Evolutionary conservation across 2,329 filamentous ascomycete species (phyloP).

Genomic region (Hypoxylon sp.): DNA sequence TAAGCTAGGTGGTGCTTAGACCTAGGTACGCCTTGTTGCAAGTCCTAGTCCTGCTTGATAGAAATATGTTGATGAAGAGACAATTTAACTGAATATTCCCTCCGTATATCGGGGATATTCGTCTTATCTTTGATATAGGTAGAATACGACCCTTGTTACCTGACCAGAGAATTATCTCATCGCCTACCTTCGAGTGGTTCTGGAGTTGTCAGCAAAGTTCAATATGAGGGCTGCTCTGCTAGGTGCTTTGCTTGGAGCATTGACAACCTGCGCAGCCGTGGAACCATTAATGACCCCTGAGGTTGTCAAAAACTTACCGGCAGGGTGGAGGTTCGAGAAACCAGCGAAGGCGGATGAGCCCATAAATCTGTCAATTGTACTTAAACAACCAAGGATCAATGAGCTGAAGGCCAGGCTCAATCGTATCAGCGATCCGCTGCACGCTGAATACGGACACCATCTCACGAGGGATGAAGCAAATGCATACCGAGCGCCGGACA

Average conservation of each 20-base stretch:
- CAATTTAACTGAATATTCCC: conserved; percentile 4
- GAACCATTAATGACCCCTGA: conserved; percentile 27
- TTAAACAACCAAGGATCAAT: conserved; percentile 50
- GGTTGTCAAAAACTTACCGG: conserved; percentile 41
- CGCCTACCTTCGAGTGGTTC: neutral
- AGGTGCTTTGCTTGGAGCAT: conserved; percentile 23
- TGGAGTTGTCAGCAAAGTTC: neutral
- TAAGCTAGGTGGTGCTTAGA: conserved; percentile 5
- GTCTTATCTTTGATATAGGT: neutral
- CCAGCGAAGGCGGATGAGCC: conserved; percentile 46
- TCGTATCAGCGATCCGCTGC: conserved; percentile 42
- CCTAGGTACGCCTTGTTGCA: neutral
- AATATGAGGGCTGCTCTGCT: conserved; percentile 24
- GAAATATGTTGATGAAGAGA: conserved; percentile 3
- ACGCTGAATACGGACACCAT: conserved; percentile 49
- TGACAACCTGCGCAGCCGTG: conserved; percentile 15
- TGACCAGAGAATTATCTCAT: neutral
- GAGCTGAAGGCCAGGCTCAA: conserved; percentile 50
- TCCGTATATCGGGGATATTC: neutral
- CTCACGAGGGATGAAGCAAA: conserved; percentile 56
- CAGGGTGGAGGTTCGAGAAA: conserved; percentile 48
- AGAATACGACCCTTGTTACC: neutral
- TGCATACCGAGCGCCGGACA: conserved; percentile 54
- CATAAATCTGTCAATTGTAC: conserved; percentile 49
- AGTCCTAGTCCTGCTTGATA: neutral